Base-by-base conservation (phyloP, 2,329 filamentous ascomycete species). In the Fusarium annulatum region DNA sequence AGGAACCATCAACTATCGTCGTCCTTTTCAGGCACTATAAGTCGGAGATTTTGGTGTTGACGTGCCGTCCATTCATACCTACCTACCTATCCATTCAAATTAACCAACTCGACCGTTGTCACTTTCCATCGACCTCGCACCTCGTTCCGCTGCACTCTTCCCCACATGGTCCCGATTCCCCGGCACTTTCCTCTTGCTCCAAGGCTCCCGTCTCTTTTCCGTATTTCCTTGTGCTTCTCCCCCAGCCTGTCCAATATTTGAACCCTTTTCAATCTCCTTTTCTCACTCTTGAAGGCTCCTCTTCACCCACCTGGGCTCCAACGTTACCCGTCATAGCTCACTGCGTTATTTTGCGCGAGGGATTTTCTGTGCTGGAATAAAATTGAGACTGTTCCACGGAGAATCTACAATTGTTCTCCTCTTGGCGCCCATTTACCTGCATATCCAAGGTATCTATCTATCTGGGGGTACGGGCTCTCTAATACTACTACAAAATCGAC, bases 101-200 rank as follows among this genome's bases (percentile, higher is more conserved):
- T 64, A 16, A 48, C n/a, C 53, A 26, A 59, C 21, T 36, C 55
- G 42, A 28, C 48, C 52, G 36, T 59, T 67, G 34, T 56, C 45
- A 26, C 34, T n/a, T 59, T 46, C 45, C 45, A 48, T 48, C 52
- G 36, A 60, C 52, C 34, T 62, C 48, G 28, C 52, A 48, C 64
- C 48, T 56, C 62, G 28, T 58, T 59, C 58, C 56, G 51, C 46
- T 57, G 42, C 67, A 57, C 49, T 23, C 28, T 57, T 66, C 72
- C 70, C 69, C 73, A 75, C 73, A 69, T 69, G 58, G 63, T 61
- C 63, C 61, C 72, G 69, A 71, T 61, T 73, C 72, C 69, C 61
- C 69, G 66, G 72, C 63, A 75, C 72, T 75, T 65, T 69, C 60
- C 71, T 68, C 61, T 51, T 57, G 36, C 43, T 59, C 48, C 51